Evolutionary conservation across 371 early-diverging fungal species (phyloP).

Genomic region (Mucor velutinosus): DNA sequence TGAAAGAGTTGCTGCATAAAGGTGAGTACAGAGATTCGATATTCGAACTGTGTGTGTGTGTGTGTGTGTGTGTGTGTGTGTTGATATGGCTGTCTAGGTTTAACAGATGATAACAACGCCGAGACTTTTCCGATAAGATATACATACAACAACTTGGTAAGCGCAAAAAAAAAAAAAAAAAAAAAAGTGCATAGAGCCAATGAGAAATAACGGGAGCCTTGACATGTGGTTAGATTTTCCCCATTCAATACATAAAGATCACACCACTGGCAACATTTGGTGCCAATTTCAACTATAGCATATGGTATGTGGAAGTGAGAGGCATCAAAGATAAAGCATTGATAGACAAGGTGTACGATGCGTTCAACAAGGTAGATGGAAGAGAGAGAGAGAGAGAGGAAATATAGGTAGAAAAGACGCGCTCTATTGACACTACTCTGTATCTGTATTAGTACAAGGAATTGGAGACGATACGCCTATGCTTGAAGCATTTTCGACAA

Average conservation of each 20-base stretch:
- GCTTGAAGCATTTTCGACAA: constrained; percentile 90
- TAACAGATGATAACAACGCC: constrained; percentile 82
- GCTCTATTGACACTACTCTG: background rate
- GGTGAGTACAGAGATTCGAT: constrained; percentile 48
- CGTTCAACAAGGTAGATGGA: constrained; percentile 62
- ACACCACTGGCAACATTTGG: constrained; percentile 92
- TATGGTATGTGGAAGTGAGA: constrained; percentile 93
- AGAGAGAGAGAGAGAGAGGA: too few species aligned
- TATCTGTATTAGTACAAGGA: constrained; percentile 63
- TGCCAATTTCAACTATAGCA: constrained; percentile 91
- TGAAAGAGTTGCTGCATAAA: constrained; percentile 85
- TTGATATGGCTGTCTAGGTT: background rate
- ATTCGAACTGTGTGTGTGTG: too few species aligned
- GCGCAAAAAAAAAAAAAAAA: background rate
- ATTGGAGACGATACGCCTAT: constrained; percentile 77
- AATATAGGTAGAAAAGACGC: too few species aligned
- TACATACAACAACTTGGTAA: constrained; percentile 61
- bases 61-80: too few species aligned
- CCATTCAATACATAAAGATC: constrained; percentile 90
- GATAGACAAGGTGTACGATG: constrained; percentile 61
- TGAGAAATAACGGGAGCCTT: too few species aligned
- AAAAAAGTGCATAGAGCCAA: too few species aligned
- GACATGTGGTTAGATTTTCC: constrained; percentile 59
- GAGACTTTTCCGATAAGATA: constrained; percentile 86
- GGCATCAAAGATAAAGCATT: constrained; percentile 73